Evolutionary conservation across 192 early-diverging fungal genomes (phyloP).

Genomic region (Pecoramyces ruminantium): DNA sequence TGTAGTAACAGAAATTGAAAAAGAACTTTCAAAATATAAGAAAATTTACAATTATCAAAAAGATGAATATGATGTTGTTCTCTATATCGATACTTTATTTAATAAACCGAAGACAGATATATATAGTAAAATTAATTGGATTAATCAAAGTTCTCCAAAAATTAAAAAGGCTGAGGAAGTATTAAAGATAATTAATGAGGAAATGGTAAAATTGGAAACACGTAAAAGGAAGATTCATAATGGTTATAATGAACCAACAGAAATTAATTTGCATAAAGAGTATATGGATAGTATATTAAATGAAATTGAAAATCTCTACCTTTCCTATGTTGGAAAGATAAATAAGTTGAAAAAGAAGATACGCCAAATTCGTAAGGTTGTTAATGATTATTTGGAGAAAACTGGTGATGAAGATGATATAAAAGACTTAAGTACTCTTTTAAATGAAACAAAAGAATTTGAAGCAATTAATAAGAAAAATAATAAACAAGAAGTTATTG

Average conservation of each 20-base stretch:
- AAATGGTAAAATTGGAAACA: not conserved
- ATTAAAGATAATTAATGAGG: not conserved
- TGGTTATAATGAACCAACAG: not conserved
- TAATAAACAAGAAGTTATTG: not conserved
- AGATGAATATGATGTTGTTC: not conserved
- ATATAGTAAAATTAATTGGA: not conserved
- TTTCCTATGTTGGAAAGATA: not conserved
- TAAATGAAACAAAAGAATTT: not conserved
- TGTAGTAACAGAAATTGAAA: not conserved
- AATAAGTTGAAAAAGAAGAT: not conserved
- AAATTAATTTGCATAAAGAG: not conserved
- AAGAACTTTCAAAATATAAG: not conserved
- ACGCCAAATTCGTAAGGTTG: not conserved
- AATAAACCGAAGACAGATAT: not conserved
- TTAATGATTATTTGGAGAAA: too few relatives aligned
- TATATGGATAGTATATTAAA: not conserved
- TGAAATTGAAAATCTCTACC: not conserved
- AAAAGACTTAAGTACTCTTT: not conserved
- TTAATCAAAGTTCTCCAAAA: not conserved
- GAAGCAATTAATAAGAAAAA: not conserved
- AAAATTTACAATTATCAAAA: not conserved
- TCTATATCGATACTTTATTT: not conserved
- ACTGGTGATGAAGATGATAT: not conserved
- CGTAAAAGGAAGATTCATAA: not conserved
- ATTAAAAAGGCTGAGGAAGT: not conserved